phyloP scores from a whole-genome alignment of 2,329 filamentous ascomycete species.

The Fusarium sp. region DNA sequence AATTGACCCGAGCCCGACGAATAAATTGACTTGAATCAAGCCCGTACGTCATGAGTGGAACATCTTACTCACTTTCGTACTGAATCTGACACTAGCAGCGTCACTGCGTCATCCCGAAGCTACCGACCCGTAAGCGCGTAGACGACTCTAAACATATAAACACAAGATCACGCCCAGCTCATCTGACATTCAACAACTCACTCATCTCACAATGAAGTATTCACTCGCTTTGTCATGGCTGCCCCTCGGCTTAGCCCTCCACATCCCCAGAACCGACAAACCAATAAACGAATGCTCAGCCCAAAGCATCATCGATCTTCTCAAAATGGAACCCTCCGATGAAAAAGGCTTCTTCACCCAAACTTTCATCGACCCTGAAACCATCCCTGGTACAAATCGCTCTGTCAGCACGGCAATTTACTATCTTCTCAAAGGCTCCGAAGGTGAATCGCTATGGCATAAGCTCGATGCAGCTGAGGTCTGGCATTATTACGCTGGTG shows the following conservation, averaged over 20 bases:
- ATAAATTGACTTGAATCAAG: background rate
- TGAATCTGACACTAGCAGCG: constrained; percentile 16
- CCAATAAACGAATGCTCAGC: constrained; percentile 44
- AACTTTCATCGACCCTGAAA: constrained; percentile 57
- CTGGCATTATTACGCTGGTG: constrained; percentile 67
- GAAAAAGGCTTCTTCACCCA: constrained; percentile 64
- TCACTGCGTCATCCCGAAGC: constrained; percentile 11
- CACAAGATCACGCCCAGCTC: too few relatives aligned
- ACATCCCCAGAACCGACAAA: constrained; percentile 4
- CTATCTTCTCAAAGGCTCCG: constrained; percentile 61
- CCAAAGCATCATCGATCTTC: constrained; percentile 57
- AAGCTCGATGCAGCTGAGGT: constrained; percentile 60
- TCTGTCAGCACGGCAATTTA: constrained; percentile 64
- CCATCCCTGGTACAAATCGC: constrained; percentile 47
- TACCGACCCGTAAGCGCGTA: constrained; percentile 1
- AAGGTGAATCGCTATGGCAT: constrained; percentile 62
- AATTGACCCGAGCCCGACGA: background rate
- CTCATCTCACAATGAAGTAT: background rate
- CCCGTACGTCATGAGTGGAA: constrained; percentile 11
- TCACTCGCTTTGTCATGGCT: constrained; percentile 1
- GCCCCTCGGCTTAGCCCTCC: constrained; percentile 5
- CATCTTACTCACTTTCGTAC: background rate
- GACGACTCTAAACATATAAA: background rate
- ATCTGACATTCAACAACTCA: too few relatives aligned
- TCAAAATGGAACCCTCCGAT: constrained; percentile 57